These are phyloP conservation scores for Coniosporium tulheliwenetii DNA, from an alignment of 2,329 filamentous ascomycete species.

Conservation along the genomic window DNA sequence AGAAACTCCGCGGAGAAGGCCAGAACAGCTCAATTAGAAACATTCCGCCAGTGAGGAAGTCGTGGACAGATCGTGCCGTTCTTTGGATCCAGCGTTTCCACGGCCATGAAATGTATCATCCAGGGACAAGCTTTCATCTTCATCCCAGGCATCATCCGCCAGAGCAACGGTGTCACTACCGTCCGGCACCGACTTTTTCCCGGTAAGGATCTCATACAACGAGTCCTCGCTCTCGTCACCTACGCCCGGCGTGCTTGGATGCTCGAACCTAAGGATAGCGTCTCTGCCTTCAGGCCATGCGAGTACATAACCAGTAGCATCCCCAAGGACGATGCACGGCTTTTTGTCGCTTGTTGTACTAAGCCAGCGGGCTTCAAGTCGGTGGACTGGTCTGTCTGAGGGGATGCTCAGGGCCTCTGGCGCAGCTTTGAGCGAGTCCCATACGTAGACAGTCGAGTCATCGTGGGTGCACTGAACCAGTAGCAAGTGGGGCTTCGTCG, in stretches of 20 bases:
- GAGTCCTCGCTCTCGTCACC: slow-evolving; percentile 28
- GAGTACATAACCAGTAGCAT: slow-evolving; percentile 21
- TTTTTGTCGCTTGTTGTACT: slow-evolving; percentile 12
- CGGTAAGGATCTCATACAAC: slow-evolving; percentile 30
- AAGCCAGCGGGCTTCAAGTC: slow-evolving; percentile 3
- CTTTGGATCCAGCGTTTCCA: neutral
- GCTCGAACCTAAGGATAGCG: slow-evolving; percentile 13
- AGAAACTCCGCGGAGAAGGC: too few species aligned
- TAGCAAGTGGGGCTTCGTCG: slow-evolving; percentile 16
- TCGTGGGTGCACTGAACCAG: slow-evolving; percentile 26
- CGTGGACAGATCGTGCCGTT: too few species aligned
- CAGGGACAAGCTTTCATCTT: slow-evolving; percentile 14
- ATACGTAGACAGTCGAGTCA: slow-evolving; percentile 24
- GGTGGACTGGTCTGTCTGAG: neutral
- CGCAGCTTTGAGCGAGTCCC: slow-evolving; percentile 9
- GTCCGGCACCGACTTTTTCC: slow-evolving; percentile 24
- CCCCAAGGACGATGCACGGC: slow-evolving; percentile 18
- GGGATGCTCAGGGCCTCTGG: slow-evolving; percentile 1
- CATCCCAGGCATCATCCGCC: slow-evolving; percentile 8
- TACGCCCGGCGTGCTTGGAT: slow-evolving; percentile 8
- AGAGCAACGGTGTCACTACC: slow-evolving; percentile 6
- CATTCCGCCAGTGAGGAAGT: too few species aligned
- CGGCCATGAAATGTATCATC: slow-evolving; percentile 25
- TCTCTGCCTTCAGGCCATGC: slow-evolving; percentile 26
- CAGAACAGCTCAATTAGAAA: too few species aligned